Evolutionary conservation across 768 basidiomycete species (phyloP), one percentile per base, ranked within the genome.

Genomic region (Cubamyces lactineus): DNA sequence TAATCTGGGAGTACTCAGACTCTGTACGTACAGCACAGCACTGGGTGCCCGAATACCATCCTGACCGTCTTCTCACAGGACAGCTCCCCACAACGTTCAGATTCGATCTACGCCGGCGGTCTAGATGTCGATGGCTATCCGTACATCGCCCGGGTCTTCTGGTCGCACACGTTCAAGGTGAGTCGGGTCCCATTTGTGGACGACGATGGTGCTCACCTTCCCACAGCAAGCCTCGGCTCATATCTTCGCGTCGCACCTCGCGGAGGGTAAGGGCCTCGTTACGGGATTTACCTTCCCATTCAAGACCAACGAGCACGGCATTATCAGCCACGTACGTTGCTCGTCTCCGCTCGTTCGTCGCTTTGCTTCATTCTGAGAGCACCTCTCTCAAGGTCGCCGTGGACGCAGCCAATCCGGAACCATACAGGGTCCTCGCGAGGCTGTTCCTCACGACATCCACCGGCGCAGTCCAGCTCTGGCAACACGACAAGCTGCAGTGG

Each of bases 381-480:
- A 3, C 28, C 4, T 30, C 49, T 28, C 21, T 43, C 57, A 19
- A 88, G 86, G 78, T 81, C 40, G 79, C 86, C 1, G 71, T 87
- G 52, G 84, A 88, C 53, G 74, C 79, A 5, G 77, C 76, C n/a
- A 77, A 79, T 58, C 73, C 78, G 1, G 68, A 74, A 30, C 73
- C 73, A 4, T 67, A 68, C 56, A 75, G 69, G 7, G 75, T 81
- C 17, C 63, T 78, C 9, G 69, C 80, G 0, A 77, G 82, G 17
- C 59, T 87, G 6, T 71, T 86, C 19, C 57, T 93, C 19, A 86
- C 87, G 1, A 91, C 91, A 0, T 83, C 84, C n/a, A 88, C 89
- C 1, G 93, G 92, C 11, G 79, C 91, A 4, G 68, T 95, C 26
- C 89, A 94, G 66, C 74, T 89, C 9, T 92, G 92, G 90, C 76